Percentiles rank a stretch among this genome's conserved stretches.
These are phyloP conservation scores for Apophysomyces ossiformis DNA, from an alignment of 371 early-diverging fungal species.

Conservation along the genomic window DNA sequence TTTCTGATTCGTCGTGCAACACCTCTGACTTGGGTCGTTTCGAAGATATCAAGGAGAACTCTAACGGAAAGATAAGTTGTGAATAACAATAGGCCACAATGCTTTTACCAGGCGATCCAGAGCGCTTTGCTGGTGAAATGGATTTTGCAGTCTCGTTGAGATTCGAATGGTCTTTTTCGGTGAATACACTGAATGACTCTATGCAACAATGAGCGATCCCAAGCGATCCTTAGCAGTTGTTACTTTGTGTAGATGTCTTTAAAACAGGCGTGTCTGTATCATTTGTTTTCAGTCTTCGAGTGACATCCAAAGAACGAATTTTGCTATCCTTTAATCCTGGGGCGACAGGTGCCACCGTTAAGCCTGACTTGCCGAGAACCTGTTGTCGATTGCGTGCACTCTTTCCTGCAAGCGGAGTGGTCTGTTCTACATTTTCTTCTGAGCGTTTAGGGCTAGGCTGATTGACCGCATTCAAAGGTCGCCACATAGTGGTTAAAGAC, in stretches of 20 bases:
- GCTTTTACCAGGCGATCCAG: background rate
- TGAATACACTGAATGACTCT: background rate
- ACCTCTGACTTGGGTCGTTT: background rate
- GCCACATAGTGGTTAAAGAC: background rate
- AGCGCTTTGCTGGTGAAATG: background rate
- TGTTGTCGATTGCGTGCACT: background rate
- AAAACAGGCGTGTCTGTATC: background rate
- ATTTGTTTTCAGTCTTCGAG: background rate
- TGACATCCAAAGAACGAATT: background rate
- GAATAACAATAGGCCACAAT: background rate
- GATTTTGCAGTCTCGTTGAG: background rate
- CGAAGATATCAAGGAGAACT: background rate
- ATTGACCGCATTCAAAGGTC: background rate
- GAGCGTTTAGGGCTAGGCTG: background rate
- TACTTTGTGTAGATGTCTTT: background rate
- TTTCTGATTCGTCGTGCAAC: background rate
- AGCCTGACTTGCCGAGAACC: background rate
- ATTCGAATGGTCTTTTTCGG: background rate
- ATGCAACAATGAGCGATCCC: background rate
- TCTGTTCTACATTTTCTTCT: constrained; percentile 4
- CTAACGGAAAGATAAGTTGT: background rate
- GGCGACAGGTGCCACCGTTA: background rate
- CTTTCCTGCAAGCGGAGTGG: background rate
- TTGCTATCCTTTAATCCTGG: background rate
- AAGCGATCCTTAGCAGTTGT: background rate